These are phyloP conservation scores for Ganoderma sinense DNA, from an alignment of 1,284 basidiomycete genomes.

Conservation along the genomic window DNA sequence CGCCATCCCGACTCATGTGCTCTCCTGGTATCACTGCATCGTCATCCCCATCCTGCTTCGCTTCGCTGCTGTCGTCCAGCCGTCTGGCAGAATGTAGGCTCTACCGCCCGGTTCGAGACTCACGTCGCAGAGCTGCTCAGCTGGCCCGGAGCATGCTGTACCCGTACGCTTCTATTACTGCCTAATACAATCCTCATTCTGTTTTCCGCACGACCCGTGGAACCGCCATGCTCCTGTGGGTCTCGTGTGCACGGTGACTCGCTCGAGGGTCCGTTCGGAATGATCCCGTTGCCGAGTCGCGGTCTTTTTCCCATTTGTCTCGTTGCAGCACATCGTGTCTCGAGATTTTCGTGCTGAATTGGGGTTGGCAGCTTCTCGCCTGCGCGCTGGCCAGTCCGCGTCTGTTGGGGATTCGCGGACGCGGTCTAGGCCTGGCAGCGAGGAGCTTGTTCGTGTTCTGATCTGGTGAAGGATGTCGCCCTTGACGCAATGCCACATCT, in stretches of 20 bases:
- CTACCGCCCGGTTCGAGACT: background rate
- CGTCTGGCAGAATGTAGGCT: background rate
- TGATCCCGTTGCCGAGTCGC: background rate
- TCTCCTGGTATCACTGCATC: background rate
- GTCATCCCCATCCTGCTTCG: background rate
- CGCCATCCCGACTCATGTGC: background rate
- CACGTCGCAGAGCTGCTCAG: background rate
- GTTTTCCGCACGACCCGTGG: background rate
- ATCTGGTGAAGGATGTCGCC: background rate
- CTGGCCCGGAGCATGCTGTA: background rate
- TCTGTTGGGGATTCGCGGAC: background rate
- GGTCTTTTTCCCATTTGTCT: background rate
- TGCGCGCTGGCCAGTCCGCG: no score
- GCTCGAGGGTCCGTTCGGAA: background rate
- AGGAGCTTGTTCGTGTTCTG: background rate
- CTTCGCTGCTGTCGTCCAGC: background rate
- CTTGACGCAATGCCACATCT: background rate
- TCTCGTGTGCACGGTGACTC: background rate
- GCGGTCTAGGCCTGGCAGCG: background rate
- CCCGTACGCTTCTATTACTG: constrained; percentile 9
- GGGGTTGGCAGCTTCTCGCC: background rate
- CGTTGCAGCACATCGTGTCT: background rate
- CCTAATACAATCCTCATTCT: constrained; percentile 9
- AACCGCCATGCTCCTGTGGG: background rate
- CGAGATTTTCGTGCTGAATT: background rate